Base-by-base conservation (phyloP, 805 yeast species). In the Isabelozyma pseudorhagii region DNA sequence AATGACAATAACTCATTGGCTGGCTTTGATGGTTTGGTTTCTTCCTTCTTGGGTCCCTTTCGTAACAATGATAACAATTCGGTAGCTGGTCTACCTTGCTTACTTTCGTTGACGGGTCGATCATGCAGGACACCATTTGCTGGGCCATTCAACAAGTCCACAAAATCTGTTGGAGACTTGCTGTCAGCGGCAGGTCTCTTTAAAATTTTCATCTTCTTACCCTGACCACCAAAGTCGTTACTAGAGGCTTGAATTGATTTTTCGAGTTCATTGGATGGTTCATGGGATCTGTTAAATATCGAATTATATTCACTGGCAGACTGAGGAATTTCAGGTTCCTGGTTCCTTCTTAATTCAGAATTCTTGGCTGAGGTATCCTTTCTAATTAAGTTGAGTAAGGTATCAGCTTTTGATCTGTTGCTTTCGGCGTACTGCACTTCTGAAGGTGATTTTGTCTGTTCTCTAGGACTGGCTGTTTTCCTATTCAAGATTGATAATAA, bases 401-500 rank as follows among this genome's bases (percentile, higher is more conserved):
- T 54, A 46, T 66, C 62, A 14, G 74, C 73, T 47, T 63, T 68
- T 8, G 69, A 61, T 42, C 66, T 57, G 41, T 67, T 66, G 25
- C 50, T 64, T 21, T 60, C 61, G 4, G 54, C 43, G 29, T 60
- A 61, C 7, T 51, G 50, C 5, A 14, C 15, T 27, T 42, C 38
- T 8, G 45, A 27, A 8, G 21, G 17, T 28, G 45, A 40, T 14
- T 11, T 40, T 13, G 29, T 8, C 9, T 46, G 51, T 10, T 50
- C 53, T 5, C 42, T 46, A n/a, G 45, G 42, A 15, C 40, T 42
- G 11, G 45, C 48, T 7, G 54, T 17, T 36, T 54, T 55, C 31
- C 63, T 66, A 38, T 70, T 74, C 56, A 79, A 66, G 15, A 78
- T 63, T 2, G 77, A 72, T 47, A 78, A 66, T 11, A 79, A 57